These are phyloP conservation scores for Megacollybia marginata DNA, from an alignment of 768 basidiomycete genomes.

Conservation along the genomic window DNA sequence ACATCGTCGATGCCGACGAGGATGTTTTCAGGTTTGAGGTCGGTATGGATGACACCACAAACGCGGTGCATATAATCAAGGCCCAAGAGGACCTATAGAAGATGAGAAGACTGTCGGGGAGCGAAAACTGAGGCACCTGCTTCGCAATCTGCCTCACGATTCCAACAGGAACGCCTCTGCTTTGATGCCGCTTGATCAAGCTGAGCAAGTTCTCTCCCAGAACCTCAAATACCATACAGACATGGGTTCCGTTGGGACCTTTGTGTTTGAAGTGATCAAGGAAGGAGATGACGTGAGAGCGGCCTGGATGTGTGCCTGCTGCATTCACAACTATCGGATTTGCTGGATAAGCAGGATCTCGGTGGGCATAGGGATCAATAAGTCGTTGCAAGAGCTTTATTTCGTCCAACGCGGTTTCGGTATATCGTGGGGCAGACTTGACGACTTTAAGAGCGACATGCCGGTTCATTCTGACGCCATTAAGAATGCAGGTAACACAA, in stretches of 20 bases:
- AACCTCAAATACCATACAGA: slow-evolving; percentile 99
- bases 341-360: slow-evolving; percentile 35
- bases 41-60: slow-evolving; percentile 98
- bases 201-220: slow-evolving; percentile 94
- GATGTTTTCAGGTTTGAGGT: slow-evolving; percentile 97
- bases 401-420: slow-evolving; percentile 97
- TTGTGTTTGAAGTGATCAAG: slow-evolving; percentile 97
- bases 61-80: slow-evolving; percentile 97
- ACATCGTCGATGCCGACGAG: slow-evolving; percentile 96
- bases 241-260: slow-evolving; percentile 93
- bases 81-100: slow-evolving; percentile 57
- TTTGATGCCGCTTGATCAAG: slow-evolving; percentile 96
- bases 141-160: slow-evolving; percentile 96
- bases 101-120: background rate
- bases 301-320: slow-evolving; percentile 71
- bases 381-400: slow-evolving; percentile 96
- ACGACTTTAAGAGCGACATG: slow-evolving; percentile 99
- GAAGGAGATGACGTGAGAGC: slow-evolving; percentile 93
- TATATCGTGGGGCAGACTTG: slow-evolving; percentile 94
- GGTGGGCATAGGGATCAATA: slow-evolving; percentile 72
- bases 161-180: slow-evolving; percentile 91
- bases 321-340: slow-evolving; percentile 35
- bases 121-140: slow-evolving; percentile 35
- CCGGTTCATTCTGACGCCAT: slow-evolving; percentile 64
- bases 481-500: slow-evolving; percentile 2